Evolutionary conservation across 345 rosid genomes (phyloP).

Genomic region (Bretschneidera sinensis): DNA sequence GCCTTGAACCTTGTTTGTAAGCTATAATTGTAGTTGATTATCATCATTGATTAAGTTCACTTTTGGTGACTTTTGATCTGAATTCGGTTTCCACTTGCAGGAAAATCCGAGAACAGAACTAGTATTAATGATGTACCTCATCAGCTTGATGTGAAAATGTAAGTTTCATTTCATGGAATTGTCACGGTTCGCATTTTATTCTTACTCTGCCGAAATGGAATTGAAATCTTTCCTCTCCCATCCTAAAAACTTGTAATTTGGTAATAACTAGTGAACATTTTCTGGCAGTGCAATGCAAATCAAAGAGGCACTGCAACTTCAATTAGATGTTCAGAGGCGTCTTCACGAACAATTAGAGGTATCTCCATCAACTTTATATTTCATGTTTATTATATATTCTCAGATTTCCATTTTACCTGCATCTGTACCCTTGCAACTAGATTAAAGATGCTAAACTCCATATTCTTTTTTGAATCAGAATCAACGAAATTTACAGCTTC

Average conservation of each 20-base stretch:
- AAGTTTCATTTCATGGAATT: conserved; percentile 18
- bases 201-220: too few species aligned
- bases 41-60: too few species aligned
- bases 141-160: conserved; percentile 54
- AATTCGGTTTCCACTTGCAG: conserved; percentile 34
- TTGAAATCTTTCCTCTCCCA: too few species aligned
- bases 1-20: too few species aligned
- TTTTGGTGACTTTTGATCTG: too few species aligned
- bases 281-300: conserved; percentile 59
- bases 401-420: too few species aligned
- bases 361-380: conserved; percentile 11
- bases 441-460: too few species aligned
- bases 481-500: conserved; percentile 70
- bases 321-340: conserved; percentile 80
- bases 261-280: background rate
- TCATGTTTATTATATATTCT: background rate
- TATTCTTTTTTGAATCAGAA: conserved; percentile 34
- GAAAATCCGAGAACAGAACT: conserved; percentile 45
- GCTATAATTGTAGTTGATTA: too few species aligned
- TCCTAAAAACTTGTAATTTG: background rate
- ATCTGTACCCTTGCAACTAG: too few species aligned
- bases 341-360: conserved; percentile 97
- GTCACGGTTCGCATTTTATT: background rate
- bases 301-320: conserved; percentile 75
- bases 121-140: conserved; percentile 30